Evolutionary conservation across 768 basidiomycete species (phyloP), one percentile per base, ranked within the genome.

Genomic region (Favolaschia claudopus): DNA sequence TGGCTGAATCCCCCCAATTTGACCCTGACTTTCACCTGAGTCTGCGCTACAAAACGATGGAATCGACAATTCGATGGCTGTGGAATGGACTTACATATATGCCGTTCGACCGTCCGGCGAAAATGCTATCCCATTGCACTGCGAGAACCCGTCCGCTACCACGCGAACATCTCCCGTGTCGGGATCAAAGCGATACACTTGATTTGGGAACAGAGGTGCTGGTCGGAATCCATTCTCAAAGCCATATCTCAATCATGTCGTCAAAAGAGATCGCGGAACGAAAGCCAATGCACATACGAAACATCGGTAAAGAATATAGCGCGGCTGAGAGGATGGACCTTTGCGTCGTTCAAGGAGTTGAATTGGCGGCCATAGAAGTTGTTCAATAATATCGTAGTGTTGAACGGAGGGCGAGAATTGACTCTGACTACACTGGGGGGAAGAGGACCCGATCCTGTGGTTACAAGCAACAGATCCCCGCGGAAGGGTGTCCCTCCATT

Each of bases 401-500:
- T 75, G 70, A 76, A 76, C 8, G 78, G 79, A 4, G 74, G 64
- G 15, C 52, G 38, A 2, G 78, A 76, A 50, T 77, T 72, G 15
- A 79, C 67, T 27, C 76, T 67, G 25, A 70, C 70, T 15, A 81
- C 22, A 15, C 68, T 70, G 1, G 79, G 70, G 10, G 79, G 82
- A 4, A 59, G 59, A 10, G 79, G 62, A 0, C 81, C 84, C 24
- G 79, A 73, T 20, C 85, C 85, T 15, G 82, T 83, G 6, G 79
- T 81, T 12, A 79, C 67, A 42, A 86, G 76, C 1, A 85, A 65
- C 17, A 86, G 72, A 49, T 80, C 69, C 31, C 78, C 79, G 25
- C 74, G 73, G 72, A 77, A 82, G 0, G 77, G 80, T 24, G 77
- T 84, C 2, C 78, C 81, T 7, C 79, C 79, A 48, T 83, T 81